These are phyloP conservation scores for Aspergillus bridgeri DNA, from an alignment of 495 filamentous ascomycete genomes.

Conservation along the genomic window DNA sequence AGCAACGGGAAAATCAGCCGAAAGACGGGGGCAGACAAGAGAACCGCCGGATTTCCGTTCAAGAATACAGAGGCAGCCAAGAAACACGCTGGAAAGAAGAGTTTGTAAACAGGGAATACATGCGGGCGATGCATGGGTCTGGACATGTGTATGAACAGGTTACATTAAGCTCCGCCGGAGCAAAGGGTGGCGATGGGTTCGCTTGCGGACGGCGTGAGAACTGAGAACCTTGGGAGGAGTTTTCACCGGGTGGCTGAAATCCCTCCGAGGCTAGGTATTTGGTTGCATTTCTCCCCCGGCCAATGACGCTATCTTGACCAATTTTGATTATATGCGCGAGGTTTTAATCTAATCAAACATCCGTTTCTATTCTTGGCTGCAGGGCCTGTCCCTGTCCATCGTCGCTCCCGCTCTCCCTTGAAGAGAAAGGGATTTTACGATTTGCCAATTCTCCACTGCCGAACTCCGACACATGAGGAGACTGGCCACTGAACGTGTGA, in stretches of 20 bases:
- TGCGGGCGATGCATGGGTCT: not conserved
- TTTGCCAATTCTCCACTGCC: not conserved
- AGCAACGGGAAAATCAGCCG: slow-evolving; percentile 59
- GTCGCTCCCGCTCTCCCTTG: not conserved
- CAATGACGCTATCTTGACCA: not conserved
- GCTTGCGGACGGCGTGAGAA: not conserved
- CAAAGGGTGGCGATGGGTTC: not conserved
- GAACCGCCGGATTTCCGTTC: slow-evolving; percentile 77
- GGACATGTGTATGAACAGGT: not conserved
- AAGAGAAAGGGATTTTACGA: not conserved
- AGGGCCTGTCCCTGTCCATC: not conserved
- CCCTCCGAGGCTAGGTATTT: not conserved
- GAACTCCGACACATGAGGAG: not conserved
- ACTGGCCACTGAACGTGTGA: not conserved
- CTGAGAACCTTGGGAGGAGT: not conserved
- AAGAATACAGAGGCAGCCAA: slow-evolving; percentile 52
- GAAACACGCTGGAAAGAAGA: slow-evolving; percentile 48
- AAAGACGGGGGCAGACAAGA: slow-evolving; percentile 74
- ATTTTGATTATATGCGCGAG: not conserved
- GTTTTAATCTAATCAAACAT: not conserved
- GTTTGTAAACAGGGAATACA: not conserved
- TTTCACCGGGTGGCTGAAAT: not conserved
- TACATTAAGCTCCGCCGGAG: not conserved
- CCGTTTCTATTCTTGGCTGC: not conserved
- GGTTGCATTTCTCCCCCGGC: not conserved